phyloP scores from a whole-genome alignment of 768 basidiomycete species.

The Tylopilus sp. region DNA sequence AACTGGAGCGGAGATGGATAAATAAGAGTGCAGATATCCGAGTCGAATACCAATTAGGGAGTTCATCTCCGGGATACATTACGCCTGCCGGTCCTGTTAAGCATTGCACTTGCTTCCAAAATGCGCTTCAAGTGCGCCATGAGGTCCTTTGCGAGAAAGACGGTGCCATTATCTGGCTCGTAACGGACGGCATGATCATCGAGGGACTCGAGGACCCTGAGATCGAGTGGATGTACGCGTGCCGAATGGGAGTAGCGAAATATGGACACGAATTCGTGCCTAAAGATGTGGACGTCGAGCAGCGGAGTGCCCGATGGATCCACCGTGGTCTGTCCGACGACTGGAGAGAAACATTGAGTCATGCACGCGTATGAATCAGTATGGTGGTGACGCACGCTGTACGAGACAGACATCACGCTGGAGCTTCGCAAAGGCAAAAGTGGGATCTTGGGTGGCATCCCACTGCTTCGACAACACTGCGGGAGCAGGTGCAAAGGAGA shows the following conservation, averaged over 20 bases:
- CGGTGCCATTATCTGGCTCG: slow-evolving; percentile 56
- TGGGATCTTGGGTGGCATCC: slow-evolving; percentile 16
- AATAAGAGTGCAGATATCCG: neutral
- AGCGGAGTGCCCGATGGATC: slow-evolving; percentile 12
- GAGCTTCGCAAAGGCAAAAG: slow-evolving; percentile 37
- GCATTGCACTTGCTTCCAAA: slow-evolving; percentile 23
- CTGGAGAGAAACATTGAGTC: neutral
- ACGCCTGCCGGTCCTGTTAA: slow-evolving; percentile 10
- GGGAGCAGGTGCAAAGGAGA: slow-evolving; percentile 24
- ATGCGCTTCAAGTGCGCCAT: slow-evolving; percentile 28
- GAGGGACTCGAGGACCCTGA: slow-evolving; percentile 51
- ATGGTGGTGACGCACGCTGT: slow-evolving; percentile 26
- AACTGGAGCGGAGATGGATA: slow-evolving; percentile 2
- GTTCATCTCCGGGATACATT: slow-evolving; percentile 10
- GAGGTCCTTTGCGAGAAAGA: slow-evolving; percentile 52
- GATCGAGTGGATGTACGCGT: slow-evolving; percentile 33
- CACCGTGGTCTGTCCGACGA: slow-evolving; percentile 14
- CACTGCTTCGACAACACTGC: slow-evolving; percentile 12
- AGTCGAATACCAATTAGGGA: neutral
- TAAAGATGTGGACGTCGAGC: slow-evolving; percentile 28
- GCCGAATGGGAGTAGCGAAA: slow-evolving; percentile 55
- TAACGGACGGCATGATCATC: slow-evolving; percentile 47
- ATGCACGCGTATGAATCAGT: neutral
- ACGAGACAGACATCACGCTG: slow-evolving; percentile 28
- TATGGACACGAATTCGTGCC: slow-evolving; percentile 61